Evolutionary conservation across 768 basidiomycete genomes (phyloP), one percentile per base, ranked within the genome.

Genomic region (Russula ochroleuca): DNA sequence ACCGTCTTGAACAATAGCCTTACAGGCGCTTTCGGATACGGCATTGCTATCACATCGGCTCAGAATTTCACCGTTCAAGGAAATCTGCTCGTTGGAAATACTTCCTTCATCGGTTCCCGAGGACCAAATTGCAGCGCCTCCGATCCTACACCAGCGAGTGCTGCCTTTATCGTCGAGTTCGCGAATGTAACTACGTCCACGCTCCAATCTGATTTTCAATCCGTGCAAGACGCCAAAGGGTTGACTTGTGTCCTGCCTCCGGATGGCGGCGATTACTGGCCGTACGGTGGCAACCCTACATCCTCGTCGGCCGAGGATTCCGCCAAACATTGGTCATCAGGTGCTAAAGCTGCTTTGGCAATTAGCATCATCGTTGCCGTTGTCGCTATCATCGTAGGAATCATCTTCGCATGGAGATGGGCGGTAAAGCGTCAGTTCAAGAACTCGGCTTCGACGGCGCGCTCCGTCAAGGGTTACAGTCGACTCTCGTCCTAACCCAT

Each of bases 11-110:
- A 81, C 70, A 91, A 92, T 72, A 73, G 72, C 35, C 70, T 88
- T 23, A 80, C 81, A 13, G 87, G 86, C 6, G 86, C 87, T 10
- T 89, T 92, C 69, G 85, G 85, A 61, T 92, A 86, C 68, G 90
- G 80, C 25, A 83, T 92, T 3, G 90, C 84, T 23, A 77, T 87
- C 54, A 80, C 79, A 51, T 83, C 85, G 9, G 84, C 85, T 9
- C 68, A 70, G 15, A 84, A 88, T 71, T 92, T 91, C 71, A 87
- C 84, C 0, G 78, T 92, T 40, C 74, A 81, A 59, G 78, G 78
- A 68, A 92, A 90, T 71, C 59, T 72, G 9, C 75, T 92, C 41
- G 57, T 81, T 8, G 87, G 85, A 14, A 90, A 90, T 72, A 87
- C 85, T 8, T 84, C 87, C 8, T 91, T 90, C 74, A 85, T 92